phyloP scores from a whole-genome alignment of 352 stramenopile genomes.

The Pythium guiyangense region DNA sequence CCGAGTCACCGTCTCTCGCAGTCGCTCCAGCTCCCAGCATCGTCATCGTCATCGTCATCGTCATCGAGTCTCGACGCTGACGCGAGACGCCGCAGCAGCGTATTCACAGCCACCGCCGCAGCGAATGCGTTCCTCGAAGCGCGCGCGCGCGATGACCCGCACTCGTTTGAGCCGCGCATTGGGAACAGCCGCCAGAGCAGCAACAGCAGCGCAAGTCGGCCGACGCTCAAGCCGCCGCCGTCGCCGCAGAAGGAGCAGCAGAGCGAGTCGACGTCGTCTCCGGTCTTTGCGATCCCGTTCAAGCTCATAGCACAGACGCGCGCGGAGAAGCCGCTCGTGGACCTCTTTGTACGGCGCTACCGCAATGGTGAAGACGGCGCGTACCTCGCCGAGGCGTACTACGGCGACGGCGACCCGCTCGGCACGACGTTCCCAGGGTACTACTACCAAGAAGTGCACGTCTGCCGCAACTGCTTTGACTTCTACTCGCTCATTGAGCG shows the following conservation, averaged over 20 bases:
- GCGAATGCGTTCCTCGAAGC: slow-evolving; percentile 52
- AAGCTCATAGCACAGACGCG: slow-evolving; percentile 77
- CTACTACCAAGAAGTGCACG: slow-evolving; percentile 79
- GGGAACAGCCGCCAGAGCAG: slow-evolving; percentile 23
- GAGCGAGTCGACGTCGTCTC: slow-evolving; percentile 14
- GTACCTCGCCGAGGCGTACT: slow-evolving; percentile 71
- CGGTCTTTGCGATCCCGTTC: slow-evolving; percentile 50
- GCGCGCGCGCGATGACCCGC: slow-evolving; percentile 20
- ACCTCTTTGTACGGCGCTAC: slow-evolving; percentile 76
- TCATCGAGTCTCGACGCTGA: slow-evolving; percentile 13
- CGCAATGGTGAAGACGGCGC: slow-evolving; percentile 68
- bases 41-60: not conserved
- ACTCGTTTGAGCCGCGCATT: slow-evolving; percentile 9
- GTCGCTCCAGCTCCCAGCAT: too few relatives aligned
- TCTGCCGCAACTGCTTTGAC: slow-evolving; percentile 74
- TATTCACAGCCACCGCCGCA: slow-evolving; percentile 41
- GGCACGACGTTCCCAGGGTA: slow-evolving; percentile 74
- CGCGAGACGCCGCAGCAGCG: slow-evolving; percentile 33
- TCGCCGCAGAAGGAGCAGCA: slow-evolving; percentile 16
- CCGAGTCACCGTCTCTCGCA: not conserved
- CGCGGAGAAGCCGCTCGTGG: slow-evolving; percentile 73
- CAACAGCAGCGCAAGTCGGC: slow-evolving; percentile 20
- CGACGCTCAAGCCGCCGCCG: not conserved
- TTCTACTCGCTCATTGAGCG: slow-evolving; percentile 78
- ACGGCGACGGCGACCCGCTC: slow-evolving; percentile 69